These are phyloP conservation scores for Blastocystis sp. DNA, from an alignment of 352 stramenopile species.

Conservation along the genomic window DNA sequence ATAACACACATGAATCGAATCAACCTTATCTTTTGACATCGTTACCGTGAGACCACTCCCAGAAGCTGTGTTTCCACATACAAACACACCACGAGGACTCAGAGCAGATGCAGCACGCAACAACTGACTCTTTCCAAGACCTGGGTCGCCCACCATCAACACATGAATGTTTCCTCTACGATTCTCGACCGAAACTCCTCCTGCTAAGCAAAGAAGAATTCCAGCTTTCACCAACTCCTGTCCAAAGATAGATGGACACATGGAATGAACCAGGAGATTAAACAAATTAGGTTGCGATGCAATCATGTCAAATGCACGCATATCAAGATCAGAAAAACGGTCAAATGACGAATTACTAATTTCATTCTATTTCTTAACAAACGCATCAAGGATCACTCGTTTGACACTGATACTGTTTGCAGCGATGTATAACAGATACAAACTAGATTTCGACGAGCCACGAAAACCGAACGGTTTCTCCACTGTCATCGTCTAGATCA, in stretches of 20 bases:
- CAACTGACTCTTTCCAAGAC: constrained; percentile 85
- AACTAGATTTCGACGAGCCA: constrained; percentile 48
- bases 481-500: background rate
- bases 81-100: constrained; percentile 85
- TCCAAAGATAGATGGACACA: constrained; percentile 91
- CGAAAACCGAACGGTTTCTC: background rate
- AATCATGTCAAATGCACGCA: constrained; percentile 81
- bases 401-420: constrained; percentile 70
- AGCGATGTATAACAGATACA: constrained; percentile 86
- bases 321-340: constrained; percentile 80
- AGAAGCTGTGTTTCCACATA: constrained; percentile 89
- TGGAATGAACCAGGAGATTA: constrained; percentile 79
- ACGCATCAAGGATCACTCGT: constrained; percentile 7
- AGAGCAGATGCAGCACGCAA: constrained; percentile 66
- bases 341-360: background rate
- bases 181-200: constrained; percentile 72
- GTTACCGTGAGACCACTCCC: constrained; percentile 90
- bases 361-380: background rate
- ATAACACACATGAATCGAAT: constrained; percentile 78
- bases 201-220: constrained; percentile 85
- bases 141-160: constrained; percentile 80
- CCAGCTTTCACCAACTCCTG: constrained; percentile 94
- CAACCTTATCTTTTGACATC: constrained; percentile 83
- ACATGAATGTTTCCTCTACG: constrained; percentile 81
- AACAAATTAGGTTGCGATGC: constrained; percentile 80